Base-by-base conservation (phyloP, 441 rosid genomes). In the Eutrema salsugineum region DNA sequence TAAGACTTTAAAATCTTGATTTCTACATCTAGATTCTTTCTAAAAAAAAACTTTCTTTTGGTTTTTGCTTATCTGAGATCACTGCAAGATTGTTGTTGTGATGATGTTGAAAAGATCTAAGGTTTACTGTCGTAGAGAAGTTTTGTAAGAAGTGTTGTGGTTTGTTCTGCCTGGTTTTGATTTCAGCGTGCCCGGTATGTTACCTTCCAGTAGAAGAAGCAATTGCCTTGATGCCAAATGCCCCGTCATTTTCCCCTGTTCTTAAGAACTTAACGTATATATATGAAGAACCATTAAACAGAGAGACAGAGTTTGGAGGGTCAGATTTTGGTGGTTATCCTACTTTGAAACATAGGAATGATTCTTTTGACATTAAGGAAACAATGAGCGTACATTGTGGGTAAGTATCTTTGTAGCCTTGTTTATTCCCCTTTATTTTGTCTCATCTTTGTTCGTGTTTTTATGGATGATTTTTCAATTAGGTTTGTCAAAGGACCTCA, bases 321-420 rank as follows among this genome's bases (percentile, higher is more conserved):
- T 90, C 97, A 0, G 91, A 89, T 22, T 93, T 93, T 77, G 96
- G 98, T 49, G 98, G 98, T 42, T 91, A 84, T 79, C 93, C 97
- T 54, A 86, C 96, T 75, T 63, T 91, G 75, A 82, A 80, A 71
- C 88, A 86, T 51, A 84, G 98, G 80, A 85, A 66, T 58, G 87
- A 84, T 58, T 89, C 94, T 69, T 91, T 80, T 77, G 80, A 91
- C 57, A 76, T 89, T 75, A 83, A 81, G 75, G 91, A 83, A 77
- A 83, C 86, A 6, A 93, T 93, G 97, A 83, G 49, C 42, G 72
- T 93, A 75, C 91, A 88, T 63, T 93, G 97, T 47, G 97, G 98
- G 99, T 94, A 79, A 64, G 94, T 64, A 65, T 71, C 38, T 64
- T 48, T 16, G 24, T 71, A 12, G 24, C 9, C 11, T 19, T 42